Base-by-base conservation (phyloP, 306 rosid species). In the Cicer pinnatifidum region DNA sequence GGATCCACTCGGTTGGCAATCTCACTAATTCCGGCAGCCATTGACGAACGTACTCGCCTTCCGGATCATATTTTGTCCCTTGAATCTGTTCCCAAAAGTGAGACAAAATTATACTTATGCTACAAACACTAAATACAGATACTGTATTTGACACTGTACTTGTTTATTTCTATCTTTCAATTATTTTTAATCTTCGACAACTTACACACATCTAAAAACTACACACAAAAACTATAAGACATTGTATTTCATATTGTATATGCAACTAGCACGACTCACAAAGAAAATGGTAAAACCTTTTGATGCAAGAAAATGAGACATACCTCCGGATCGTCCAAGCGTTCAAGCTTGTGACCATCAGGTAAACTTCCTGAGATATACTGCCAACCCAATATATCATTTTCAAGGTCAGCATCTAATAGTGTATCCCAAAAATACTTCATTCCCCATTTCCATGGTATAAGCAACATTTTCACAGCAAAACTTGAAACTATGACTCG, bases 371-470 rank as follows among this genome's bases (percentile, higher is more conserved):
- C 98, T 28, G 98, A 85, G 71, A 93, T 93, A 80, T 93, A 90
- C 72, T 93, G 98, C 98, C 98, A 93, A 76, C 98, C 98, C 81
- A 93, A 96, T 64, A 96, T 89, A 80, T 93, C 98, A 52, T 97
- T 89, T 78, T 93, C 98, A 11, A 93, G 98, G 78, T 93, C 97
- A 0, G 98, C 98, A 84, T 93, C 98, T 81, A 93, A 75, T 63
- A 93, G 96, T n/a, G 98, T 93, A 68, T 93, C 98, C 98, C 98
- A 93, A 81, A 93, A 93, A 69, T 93, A 93, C 81, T 93, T 93
- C 98, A 93, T 93, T 61, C 98, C 98, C 98, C 98, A 93, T 83
- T 93, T 87, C 98, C 98, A 93, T 2, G 98, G 98, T 80, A 93
- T 97, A 82, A 89, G 98, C 85, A 93, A 83, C 84, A 93, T 97